phyloP scores from a whole-genome alignment of 441 rosid genomes.

The Euphorbia corollata region DNA sequence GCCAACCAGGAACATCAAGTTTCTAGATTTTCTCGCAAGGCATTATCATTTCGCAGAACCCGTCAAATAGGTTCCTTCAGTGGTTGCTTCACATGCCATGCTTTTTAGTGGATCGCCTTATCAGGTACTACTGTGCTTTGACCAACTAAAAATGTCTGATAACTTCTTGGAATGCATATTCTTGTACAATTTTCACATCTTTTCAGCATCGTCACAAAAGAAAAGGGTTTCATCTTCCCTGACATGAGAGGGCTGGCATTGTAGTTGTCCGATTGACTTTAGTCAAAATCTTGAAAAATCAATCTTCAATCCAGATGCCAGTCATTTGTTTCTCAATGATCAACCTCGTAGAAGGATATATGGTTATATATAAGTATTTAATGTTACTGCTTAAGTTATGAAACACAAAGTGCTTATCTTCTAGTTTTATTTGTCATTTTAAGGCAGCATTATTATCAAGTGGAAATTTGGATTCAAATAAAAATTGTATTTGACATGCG shows the following conservation, averaged over 20 bases:
- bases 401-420: too few relatives aligned
- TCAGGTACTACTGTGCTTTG: conserved; percentile 8
- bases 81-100: conserved; percentile 34
- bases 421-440: not conserved
- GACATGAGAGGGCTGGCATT: not conserved
- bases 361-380: not conserved
- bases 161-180: conserved; percentile 16
- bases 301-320: not conserved
- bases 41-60: conserved; percentile 42
- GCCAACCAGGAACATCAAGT: conserved; percentile 42
- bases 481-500: not conserved
- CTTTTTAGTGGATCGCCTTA: conserved; percentile 27
- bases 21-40: conserved; percentile 36
- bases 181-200: not conserved
- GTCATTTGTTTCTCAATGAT: not conserved
- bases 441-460: not conserved
- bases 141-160: conserved; percentile 23
- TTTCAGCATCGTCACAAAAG: not conserved
- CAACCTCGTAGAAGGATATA: not conserved
- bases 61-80: conserved; percentile 60
- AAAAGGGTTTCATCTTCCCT: not conserved
- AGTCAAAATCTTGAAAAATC: not conserved
- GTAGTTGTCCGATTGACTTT: not conserved
- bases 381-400: too few relatives aligned
- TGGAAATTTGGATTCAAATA: not conserved